Evolutionary conservation across 495 filamentous ascomycete genomes (phyloP).

Genomic region (Cercophora scortea): DNA sequence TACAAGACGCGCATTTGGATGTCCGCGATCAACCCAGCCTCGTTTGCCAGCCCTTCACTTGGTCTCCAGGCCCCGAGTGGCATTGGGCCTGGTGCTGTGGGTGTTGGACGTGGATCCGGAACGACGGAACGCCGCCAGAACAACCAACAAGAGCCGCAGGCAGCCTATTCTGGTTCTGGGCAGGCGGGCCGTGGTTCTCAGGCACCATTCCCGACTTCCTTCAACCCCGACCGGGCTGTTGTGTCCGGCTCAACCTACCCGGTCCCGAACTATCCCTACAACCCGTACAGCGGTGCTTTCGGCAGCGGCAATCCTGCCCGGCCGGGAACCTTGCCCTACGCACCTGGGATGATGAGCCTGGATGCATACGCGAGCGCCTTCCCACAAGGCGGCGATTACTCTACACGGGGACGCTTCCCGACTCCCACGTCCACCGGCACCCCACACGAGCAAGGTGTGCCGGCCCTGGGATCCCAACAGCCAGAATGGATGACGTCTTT

Average conservation of each 20-base stretch:
- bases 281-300: slow-evolving; percentile 36
- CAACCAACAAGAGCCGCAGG: slow-evolving; percentile 33
- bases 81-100: slow-evolving; percentile 54
- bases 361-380: slow-evolving; percentile 38
- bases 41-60: slow-evolving; percentile 77
- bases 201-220: slow-evolving; percentile 28
- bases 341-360: slow-evolving; percentile 29
- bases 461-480: slow-evolving; percentile 23
- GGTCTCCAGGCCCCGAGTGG: slow-evolving; percentile 60
- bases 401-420: slow-evolving; percentile 36
- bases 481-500: slow-evolving; percentile 41
- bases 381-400: slow-evolving; percentile 31
- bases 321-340: slow-evolving; percentile 21
- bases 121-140: slow-evolving; percentile 41
- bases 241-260: slow-evolving; percentile 27
- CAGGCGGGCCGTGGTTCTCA: slow-evolving; percentile 31
- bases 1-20: slow-evolving; percentile 99
- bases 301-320: slow-evolving; percentile 26
- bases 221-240: slow-evolving; percentile 27
- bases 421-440: slow-evolving; percentile 24
- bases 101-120: slow-evolving; percentile 29
- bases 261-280: slow-evolving; percentile 28
- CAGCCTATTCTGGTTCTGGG: slow-evolving; percentile 22
- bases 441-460: slow-evolving; percentile 30
- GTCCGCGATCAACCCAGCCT: slow-evolving; percentile 97